phyloP scores from a whole-genome alignment of 2,329 filamentous ascomycete genomes.

The Drechslerella dactyloides region DNA sequence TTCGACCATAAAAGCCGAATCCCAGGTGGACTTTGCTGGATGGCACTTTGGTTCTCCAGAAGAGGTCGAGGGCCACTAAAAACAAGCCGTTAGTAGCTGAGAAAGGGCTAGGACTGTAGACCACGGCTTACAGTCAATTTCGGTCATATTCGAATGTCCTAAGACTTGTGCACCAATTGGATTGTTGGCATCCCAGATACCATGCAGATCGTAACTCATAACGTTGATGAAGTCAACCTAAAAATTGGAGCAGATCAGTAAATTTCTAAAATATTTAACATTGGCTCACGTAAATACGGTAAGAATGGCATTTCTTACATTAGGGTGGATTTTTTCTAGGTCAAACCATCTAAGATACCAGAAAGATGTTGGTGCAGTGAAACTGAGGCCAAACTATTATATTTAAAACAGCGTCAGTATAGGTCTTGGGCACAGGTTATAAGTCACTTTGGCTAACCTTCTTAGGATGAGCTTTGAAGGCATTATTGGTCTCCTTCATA shows the following conservation, averaged over 20 bases:
- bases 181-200: slow-evolving; percentile 40
- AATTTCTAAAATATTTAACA: neutral
- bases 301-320: slow-evolving; percentile 24
- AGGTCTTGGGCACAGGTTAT: slow-evolving; percentile 6
- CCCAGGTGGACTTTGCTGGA: slow-evolving; percentile 51
- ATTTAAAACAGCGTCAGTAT: slow-evolving; percentile 9
- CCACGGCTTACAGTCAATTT: slow-evolving; percentile 46
- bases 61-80: slow-evolving; percentile 54
- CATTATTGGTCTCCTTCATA: slow-evolving; percentile 36
- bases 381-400: slow-evolving; percentile 39
- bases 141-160: slow-evolving; percentile 52
- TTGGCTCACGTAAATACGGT: neutral
- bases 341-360: slow-evolving; percentile 51
- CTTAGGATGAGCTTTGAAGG: slow-evolving; percentile 35
- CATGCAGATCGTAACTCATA: slow-evolving; percentile 51
- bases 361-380: slow-evolving; percentile 47
- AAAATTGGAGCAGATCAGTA: slow-evolving; percentile 11
- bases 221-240: slow-evolving; percentile 41
- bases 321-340: slow-evolving; percentile 32
- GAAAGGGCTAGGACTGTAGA: neutral
- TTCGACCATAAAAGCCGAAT: slow-evolving; percentile 52
- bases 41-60: slow-evolving; percentile 53
- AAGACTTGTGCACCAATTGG: slow-evolving; percentile 32
- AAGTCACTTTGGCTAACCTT: slow-evolving; percentile 15
- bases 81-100: slow-evolving; percentile 17